A percentile compares a stretch with the other conserved stretches of the same genome.
Evolutionary conservation across 2,329 filamentous ascomycete species (phyloP).

Genomic region (Scedosporium boydii): DNA sequence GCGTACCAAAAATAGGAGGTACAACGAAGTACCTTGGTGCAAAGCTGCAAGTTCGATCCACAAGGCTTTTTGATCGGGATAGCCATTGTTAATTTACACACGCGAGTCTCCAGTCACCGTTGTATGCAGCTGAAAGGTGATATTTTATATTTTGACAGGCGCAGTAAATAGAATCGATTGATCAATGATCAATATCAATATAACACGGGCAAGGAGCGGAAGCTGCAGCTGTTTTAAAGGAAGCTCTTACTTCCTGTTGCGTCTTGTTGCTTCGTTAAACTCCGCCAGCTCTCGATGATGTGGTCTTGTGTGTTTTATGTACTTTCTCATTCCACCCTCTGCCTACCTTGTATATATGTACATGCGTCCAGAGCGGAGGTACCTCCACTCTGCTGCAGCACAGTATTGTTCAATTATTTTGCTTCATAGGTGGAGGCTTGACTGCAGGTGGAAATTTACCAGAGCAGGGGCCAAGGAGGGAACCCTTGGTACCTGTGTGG

Average conservation of each 20-base stretch:
- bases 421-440: background rate
- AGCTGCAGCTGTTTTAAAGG: too few relatives aligned
- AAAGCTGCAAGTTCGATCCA: background rate
- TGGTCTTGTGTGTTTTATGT: background rate
- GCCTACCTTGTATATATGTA: background rate
- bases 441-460: slow-evolving; percentile 1
- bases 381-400: background rate
- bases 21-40: background rate
- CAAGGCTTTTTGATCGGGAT: background rate
- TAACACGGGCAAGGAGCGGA: too few relatives aligned
- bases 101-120: background rate
- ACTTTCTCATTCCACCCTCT: background rate
- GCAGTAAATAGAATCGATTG: background rate
- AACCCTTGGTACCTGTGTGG: background rate
- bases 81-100: background rate
- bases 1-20: background rate
- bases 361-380: background rate
- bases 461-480: background rate
- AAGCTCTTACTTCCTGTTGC: too few relatives aligned
- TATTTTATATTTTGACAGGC: background rate
- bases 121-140: background rate
- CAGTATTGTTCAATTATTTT: background rate
- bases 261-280: too few relatives aligned
- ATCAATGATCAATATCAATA: background rate
- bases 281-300: too few relatives aligned